These are phyloP conservation scores for Elsinoe australis DNA, from an alignment of 2,329 filamentous ascomycete species.

Conservation along the genomic window DNA sequence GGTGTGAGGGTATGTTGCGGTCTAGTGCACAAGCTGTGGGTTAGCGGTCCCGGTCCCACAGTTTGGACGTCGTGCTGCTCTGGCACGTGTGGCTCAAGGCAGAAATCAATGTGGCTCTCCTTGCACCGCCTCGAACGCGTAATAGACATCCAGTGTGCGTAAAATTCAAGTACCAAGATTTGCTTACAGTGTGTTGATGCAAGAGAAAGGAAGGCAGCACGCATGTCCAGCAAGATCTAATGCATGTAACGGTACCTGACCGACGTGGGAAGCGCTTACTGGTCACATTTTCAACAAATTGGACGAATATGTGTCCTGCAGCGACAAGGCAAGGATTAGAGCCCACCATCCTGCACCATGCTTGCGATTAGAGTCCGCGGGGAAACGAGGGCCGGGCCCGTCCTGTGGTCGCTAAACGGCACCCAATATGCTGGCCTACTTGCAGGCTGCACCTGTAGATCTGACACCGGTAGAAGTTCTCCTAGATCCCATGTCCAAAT, in stretches of 20 bases:
- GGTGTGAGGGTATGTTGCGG: constrained; percentile 3
- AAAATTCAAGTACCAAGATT: constrained; percentile 9
- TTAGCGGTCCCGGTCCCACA: constrained; percentile 3
- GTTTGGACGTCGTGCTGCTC: constrained; percentile 1
- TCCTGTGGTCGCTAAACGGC: background rate
- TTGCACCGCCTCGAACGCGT: constrained; percentile 9
- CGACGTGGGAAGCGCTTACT: constrained; percentile 4
- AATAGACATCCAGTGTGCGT: background rate
- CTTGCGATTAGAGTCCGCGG: constrained; percentile 2
- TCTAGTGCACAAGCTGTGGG: constrained; percentile 12
- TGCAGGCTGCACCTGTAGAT: no score
- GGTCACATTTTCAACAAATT: background rate
- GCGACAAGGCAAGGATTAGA: background rate
- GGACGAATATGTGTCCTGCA: background rate
- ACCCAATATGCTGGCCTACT: no score
- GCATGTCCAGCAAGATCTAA: background rate
- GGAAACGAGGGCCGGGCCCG: background rate
- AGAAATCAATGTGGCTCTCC: background rate
- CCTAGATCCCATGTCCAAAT: no score
- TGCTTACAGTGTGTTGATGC: no score
- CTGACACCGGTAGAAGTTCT: no score
- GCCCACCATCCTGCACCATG: background rate
- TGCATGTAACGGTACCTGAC: constrained; percentile 9
- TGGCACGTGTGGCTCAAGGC: constrained; percentile 2
- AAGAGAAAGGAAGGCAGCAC: background rate